Conservation (phyloP, 2,329 filamentous ascomycete genomes). For the Diaporthe vexans region DNA sequence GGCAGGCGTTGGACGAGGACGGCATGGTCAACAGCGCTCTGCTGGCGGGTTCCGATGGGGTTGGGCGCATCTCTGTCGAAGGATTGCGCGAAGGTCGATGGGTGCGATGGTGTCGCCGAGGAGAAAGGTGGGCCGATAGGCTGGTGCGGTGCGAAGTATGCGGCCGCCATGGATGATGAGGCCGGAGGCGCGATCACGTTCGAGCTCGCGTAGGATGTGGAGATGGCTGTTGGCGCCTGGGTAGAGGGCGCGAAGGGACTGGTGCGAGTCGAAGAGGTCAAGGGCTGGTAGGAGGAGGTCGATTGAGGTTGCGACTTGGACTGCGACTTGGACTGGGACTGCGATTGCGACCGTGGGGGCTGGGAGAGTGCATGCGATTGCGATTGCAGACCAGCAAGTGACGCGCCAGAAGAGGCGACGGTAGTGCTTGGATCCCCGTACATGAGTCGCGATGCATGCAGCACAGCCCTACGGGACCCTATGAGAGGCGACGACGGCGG, state of each 20-base stretch:
- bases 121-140: constrained; percentile 52
- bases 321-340: background rate
- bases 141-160: constrained; percentile 58
- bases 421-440: constrained; percentile 48
- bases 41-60: constrained; percentile 52
- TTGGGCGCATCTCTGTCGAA: constrained; percentile 60
- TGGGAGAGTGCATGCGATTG: constrained; percentile 34
- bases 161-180: constrained; percentile 60
- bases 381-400: constrained; percentile 32
- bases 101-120: constrained; percentile 52
- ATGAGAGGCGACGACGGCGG: constrained; percentile 42
- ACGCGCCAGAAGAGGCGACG: constrained; percentile 46
- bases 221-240: constrained; percentile 42
- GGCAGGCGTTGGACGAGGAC: constrained; percentile 70
- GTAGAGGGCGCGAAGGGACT: constrained; percentile 50
- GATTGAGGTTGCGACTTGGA: constrained; percentile 40
- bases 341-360: constrained; percentile 15
- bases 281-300: constrained; percentile 52
- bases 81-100: constrained; percentile 51
- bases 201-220: constrained; percentile 52
- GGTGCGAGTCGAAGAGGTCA: constrained; percentile 49
- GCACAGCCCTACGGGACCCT: constrained; percentile 44
- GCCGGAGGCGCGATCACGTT: constrained; percentile 46
- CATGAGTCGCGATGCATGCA: constrained; percentile 53
- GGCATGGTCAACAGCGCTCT: constrained; percentile 46